Evolutionary conservation across 371 early-diverging fungal species (phyloP).

Genomic region (Syncephalis fuscata): DNA sequence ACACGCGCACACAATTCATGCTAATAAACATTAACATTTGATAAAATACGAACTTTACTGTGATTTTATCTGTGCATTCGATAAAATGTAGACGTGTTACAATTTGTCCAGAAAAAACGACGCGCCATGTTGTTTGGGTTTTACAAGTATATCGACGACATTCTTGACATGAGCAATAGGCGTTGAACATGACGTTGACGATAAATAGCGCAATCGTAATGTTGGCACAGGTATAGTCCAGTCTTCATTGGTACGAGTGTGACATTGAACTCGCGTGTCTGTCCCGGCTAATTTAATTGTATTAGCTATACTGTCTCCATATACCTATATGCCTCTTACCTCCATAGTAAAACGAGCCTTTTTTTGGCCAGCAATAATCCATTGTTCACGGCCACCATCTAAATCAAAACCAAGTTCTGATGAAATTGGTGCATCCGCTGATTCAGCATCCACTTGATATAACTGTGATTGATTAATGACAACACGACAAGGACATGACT

Average conservation of each 20-base stretch:
- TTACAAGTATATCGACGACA: constrained; percentile 40
- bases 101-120: constrained; percentile 51
- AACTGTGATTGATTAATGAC: no score
- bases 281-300: constrained; percentile 23
- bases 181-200: constrained; percentile 17
- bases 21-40: no score
- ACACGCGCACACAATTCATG: no score
- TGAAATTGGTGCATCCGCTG: constrained; percentile 1
- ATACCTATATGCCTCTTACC: constrained; percentile 14
- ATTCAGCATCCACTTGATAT: no score
- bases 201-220: constrained; percentile 27
- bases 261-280: constrained; percentile 28
- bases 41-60: no score
- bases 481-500: no score
- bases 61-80: no score
- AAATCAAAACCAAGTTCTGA: constrained; percentile 41
- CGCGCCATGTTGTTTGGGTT: constrained; percentile 41
- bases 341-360: constrained; percentile 35
- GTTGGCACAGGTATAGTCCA: constrained; percentile 38
- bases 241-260: constrained; percentile 45
- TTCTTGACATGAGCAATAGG: constrained; percentile 40
- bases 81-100: constrained; percentile 17
- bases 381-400: constrained; percentile 44
- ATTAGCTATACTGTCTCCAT: constrained; percentile 1
- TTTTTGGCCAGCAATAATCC: constrained; percentile 49